Base-by-base conservation (phyloP, 2,329 filamentous ascomycete genomes). In the Cercospora sp. region DNA sequence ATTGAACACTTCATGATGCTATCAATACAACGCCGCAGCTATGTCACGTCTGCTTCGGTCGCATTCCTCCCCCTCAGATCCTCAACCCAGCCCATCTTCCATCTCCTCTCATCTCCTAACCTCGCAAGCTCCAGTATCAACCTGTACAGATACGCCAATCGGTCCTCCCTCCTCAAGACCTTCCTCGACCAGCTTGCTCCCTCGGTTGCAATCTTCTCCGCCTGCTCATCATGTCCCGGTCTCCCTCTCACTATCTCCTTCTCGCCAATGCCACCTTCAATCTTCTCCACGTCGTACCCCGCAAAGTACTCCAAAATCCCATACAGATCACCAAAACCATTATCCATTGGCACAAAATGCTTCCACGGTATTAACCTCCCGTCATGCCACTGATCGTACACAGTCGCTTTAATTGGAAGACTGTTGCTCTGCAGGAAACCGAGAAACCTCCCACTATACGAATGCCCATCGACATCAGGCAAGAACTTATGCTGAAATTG, bases 371-470 rank as follows among this genome's bases (percentile, higher is more conserved):
- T 82, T 1, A 94, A 82, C 72, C 77, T 82, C 73, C 71, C 83
- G 76, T 94, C 91, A 75, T 94, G 91, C 92, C 92, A 95, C 77
- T 94, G 91, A n/a, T 87, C 84, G 80, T 89, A 94, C 26, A 94
- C 82, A 0, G 91, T 92, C 4, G 89, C 87, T 80, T 94, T 94
- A 80, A 94, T 87, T 0, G 90, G 90, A 8, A 94, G 78, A 16
- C 87, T 89, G 2, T 87, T 91, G 31, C 88, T 91, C 36, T 86
- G 84, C 26, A 94, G 81, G 77, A 94, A 93, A 0, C 73, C 76
- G 3, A 76, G 75, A 64, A 80, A 82, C 6, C 80, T 77, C 9
- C 79, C 80, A 9, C 75, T 78, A 73, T 80, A 81, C 16, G 75
- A 77, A 72, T 89, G 88, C 1, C 91, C 92, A 78, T 94, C 92